Conservation (phyloP, 1,284 basidiomycete genomes). For the Ustilago sp. region DNA sequence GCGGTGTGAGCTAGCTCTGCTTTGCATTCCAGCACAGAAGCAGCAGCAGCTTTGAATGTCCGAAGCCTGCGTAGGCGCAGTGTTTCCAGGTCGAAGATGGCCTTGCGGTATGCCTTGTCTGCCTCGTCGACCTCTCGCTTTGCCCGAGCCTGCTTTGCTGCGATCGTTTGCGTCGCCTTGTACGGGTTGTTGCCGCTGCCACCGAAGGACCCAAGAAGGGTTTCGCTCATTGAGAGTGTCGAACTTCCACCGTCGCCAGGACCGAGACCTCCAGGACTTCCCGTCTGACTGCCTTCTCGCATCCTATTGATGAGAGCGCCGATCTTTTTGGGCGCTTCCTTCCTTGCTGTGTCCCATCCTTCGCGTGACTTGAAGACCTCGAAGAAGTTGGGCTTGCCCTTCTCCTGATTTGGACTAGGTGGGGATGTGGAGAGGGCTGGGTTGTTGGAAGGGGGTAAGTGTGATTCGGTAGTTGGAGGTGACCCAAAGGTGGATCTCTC, state of each 20-base stretch:
- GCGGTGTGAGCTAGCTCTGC: conserved; percentile 79
- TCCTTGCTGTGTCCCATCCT: conserved; percentile 62
- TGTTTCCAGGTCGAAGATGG: conserved; percentile 93
- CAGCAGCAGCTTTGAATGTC: conserved; percentile 83
- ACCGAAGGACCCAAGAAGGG: conserved; percentile 34
- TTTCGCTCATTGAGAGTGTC: conserved; percentile 34
- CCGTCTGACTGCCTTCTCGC: conserved; percentile 55
- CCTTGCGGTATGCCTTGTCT: conserved; percentile 93
- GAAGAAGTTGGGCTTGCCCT: conserved; percentile 51
- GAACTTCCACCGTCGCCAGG: conserved; percentile 17
- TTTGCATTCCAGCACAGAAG: conserved; percentile 83
- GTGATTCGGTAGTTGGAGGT: conserved; percentile 22
- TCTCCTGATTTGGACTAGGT: conserved; percentile 34
- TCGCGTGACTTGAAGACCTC: conserved; percentile 63
- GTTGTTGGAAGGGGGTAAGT: conserved; percentile 6
- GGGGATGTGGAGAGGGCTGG: conserved; percentile 23
- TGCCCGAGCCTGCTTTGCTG: conserved; percentile 58
- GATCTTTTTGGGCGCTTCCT: conserved; percentile 66
- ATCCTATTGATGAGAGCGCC: conserved; percentile 65
- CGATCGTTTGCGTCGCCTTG: conserved; percentile 54
- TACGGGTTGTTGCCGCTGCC: conserved; percentile 30
- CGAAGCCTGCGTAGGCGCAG: conserved; percentile 81
- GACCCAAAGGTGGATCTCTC: conserved; percentile 36
- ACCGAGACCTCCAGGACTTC: conserved; percentile 13
- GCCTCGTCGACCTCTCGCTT: conserved; percentile 66